Evolutionary conservation across 2,329 filamentous ascomycete species (phyloP).

Genomic region (Ophiocordyceps australis): DNA sequence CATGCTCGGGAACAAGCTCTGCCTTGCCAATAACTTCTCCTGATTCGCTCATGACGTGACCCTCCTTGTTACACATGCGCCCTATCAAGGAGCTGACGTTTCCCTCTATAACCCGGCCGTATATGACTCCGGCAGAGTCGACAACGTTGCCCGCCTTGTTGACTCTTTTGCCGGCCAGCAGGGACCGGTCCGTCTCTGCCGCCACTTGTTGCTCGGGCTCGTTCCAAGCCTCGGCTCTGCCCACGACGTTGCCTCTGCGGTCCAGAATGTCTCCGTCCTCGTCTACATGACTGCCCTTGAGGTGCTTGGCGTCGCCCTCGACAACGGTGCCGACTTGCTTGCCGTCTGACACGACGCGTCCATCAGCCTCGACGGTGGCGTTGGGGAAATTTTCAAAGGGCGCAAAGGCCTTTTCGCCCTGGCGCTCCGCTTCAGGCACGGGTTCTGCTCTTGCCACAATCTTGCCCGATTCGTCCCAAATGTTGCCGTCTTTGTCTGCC

Average conservation of each 20-base stretch:
- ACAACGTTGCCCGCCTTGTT: slow-evolving; percentile 52
- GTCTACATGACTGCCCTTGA: slow-evolving; percentile 48
- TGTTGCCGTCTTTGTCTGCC: slow-evolving; percentile 46
- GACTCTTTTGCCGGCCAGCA: slow-evolving; percentile 50
- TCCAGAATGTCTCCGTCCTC: slow-evolving; percentile 53
- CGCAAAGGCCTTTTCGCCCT: slow-evolving; percentile 24
- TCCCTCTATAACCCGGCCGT: slow-evolving; percentile 50
- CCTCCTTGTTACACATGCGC: slow-evolving; percentile 53
- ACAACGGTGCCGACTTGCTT: slow-evolving; percentile 40
- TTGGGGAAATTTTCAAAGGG: slow-evolving; percentile 42
- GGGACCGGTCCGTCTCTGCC: slow-evolving; percentile 38
- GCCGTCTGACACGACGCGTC: slow-evolving; percentile 29
- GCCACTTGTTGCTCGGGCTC: slow-evolving; percentile 29
- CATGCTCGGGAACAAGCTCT: slow-evolving; percentile 49
- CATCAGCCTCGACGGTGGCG: slow-evolving; percentile 32
- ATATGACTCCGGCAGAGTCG: slow-evolving; percentile 33
- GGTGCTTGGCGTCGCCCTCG: slow-evolving; percentile 43
- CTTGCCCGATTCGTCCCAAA: slow-evolving; percentile 54
- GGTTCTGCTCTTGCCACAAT: slow-evolving; percentile 50
- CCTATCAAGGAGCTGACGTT: slow-evolving; percentile 44
- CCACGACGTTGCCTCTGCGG: slow-evolving; percentile 46
- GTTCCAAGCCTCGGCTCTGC: slow-evolving; percentile 52
- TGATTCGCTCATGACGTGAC: slow-evolving; percentile 54
- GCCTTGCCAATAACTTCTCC: slow-evolving; percentile 51
- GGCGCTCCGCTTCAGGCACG: slow-evolving; percentile 29